phyloP scores from a whole-genome alignment of 306 rosid genomes.

The Fragaria ananassa region DNA sequence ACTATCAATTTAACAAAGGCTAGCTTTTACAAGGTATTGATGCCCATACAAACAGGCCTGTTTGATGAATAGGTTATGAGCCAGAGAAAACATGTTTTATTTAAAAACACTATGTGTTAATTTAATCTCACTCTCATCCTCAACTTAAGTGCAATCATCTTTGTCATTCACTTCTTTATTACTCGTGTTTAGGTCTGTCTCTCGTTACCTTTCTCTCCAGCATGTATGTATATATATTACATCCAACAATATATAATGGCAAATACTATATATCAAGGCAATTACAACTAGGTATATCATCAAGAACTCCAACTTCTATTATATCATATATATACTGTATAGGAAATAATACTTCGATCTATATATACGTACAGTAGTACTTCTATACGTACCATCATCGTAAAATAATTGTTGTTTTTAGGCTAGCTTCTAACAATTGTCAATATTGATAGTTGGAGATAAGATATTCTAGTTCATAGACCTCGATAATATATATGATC shows the following conservation, averaged over 20 bases:
- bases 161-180: constrained; percentile 8
- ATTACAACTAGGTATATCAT: too few species aligned
- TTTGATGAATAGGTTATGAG: constrained; percentile 17
- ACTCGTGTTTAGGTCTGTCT: constrained; percentile 22
- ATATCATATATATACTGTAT: too few species aligned
- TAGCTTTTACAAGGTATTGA: background rate
- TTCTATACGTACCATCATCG: too few species aligned
- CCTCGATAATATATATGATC: background rate
- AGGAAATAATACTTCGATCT: background rate
- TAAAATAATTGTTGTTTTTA: too few species aligned
- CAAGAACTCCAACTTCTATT: background rate
- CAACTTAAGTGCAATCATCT: constrained; percentile 2
- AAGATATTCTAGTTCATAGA: background rate
- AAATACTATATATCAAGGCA: background rate
- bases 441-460: background rate
- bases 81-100: constrained; percentile 3
- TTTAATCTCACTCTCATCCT: constrained; percentile 9
- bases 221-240: background rate
- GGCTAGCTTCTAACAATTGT: too few species aligned
- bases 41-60: constrained; percentile 15
- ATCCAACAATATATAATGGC: background rate
- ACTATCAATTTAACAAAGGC: background rate
- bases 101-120: background rate
- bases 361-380: too few species aligned
- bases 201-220: background rate